Evolutionary conservation across 164 flowering plant genomes (phyloP), one percentile per base, ranked within the genome.

Genomic region (Piper betle): DNA sequence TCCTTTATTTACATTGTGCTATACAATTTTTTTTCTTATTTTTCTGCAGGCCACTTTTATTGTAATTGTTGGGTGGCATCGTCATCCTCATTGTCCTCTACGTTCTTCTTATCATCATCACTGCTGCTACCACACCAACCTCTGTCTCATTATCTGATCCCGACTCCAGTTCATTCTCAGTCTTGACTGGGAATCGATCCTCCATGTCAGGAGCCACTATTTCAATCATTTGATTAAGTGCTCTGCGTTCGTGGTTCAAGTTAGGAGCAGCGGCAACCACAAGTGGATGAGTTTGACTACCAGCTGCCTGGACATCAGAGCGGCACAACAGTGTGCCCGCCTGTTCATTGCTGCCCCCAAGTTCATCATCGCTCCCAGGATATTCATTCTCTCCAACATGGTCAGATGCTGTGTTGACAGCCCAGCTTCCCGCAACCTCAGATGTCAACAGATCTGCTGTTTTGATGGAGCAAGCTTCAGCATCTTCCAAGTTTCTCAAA

Each of bases 401-500:
- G 18, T 80, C 78, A 39, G 97, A 87, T 53, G 83, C 86, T 4
- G 97, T 90, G 78, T 83, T 86, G 70, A 69, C 67, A 48, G 90
- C 96, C 97, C 97, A 89, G 74, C 97, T 93, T 60, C 98, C 98
- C 61, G 73, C 81, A 76, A 78, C 85, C 79, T 93, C 98, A 2
- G 98, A 93, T 54, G 98, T 73, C 73, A 93, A 73, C 53, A 89
- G 91, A 59, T 93, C 98, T 0, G 80, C 72, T 11, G 97, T 87
- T 72, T 77, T 78, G 55, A 92, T 79, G 54, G 81, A 79, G 38
- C 74, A 82, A 56, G 73, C 70, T 72, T 83, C 93, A 37, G 93
- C 78, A 69, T 88, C 96, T 65, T 80, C 89, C 69, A 77, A 62
- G n/a, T 62, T 55, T 60, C 70, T 80, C 16, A 56, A 52, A 69